phyloP scores from a whole-genome alignment of 441 rosid genomes.

The Jatropha podagrica region DNA sequence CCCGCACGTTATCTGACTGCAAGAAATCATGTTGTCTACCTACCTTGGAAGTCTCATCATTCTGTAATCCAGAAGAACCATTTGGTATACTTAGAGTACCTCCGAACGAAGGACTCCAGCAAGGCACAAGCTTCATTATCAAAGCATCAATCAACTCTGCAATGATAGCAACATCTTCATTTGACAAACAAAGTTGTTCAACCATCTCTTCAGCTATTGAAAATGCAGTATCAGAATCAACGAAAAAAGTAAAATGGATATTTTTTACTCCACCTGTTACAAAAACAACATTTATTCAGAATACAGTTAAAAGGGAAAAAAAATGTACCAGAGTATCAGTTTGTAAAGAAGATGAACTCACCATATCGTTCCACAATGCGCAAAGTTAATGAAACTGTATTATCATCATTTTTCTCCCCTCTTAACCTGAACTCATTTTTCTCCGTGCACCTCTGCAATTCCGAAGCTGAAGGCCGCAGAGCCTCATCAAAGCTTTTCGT shows the following conservation, averaged over 20 bases:
- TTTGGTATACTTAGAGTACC: constrained; percentile 17
- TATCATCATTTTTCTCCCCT: constrained; percentile 50
- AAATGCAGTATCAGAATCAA: constrained; percentile 58
- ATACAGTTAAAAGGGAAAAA: neutral
- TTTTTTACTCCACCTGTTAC: constrained; percentile 56
- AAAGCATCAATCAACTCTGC: constrained; percentile 61
- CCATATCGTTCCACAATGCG: constrained; percentile 48
- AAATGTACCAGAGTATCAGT: neutral
- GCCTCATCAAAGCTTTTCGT: constrained; percentile 36
- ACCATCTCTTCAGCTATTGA: constrained; percentile 75
- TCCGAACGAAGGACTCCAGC: constrained; percentile 35
- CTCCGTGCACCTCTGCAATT: constrained; percentile 42
- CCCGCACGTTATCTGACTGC: constrained; percentile 17
- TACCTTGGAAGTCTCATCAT: constrained; percentile 19
- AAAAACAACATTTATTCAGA: constrained; percentile 16
- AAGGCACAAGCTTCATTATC: constrained; percentile 46
- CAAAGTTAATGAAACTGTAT: constrained; percentile 53
- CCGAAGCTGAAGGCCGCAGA: constrained; percentile 34
- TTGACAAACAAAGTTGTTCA: constrained; percentile 60
- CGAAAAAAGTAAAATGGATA: constrained; percentile 59
- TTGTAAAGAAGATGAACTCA: constrained; percentile 16
- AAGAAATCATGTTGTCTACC: constrained; percentile 24
- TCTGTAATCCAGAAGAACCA: constrained; percentile 21
- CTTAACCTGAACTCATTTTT: constrained; percentile 45
- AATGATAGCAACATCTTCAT: constrained; percentile 52